phyloP scores from a whole-genome alignment of 257 asterid species.

The Verbena officinalis region DNA sequence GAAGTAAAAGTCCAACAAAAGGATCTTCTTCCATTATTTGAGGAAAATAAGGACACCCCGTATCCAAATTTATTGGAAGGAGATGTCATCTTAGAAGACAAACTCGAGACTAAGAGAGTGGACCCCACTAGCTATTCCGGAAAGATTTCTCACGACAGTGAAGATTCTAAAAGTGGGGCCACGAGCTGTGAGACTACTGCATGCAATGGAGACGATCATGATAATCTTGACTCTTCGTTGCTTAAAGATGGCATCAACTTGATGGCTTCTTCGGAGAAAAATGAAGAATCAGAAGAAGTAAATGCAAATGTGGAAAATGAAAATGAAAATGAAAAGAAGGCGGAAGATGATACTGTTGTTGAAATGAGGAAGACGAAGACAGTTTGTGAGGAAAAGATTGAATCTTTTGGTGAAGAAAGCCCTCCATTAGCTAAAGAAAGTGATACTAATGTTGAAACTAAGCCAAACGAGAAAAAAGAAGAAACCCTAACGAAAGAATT shows the following conservation, averaged over 20 bases:
- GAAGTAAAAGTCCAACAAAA: slow-evolving; percentile 48
- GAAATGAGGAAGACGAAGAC: slow-evolving; percentile 21
- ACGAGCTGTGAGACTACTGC: slow-evolving; percentile 54
- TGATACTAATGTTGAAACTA: slow-evolving; percentile 30
- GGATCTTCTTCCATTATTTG: slow-evolving; percentile 60
- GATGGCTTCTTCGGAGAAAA: slow-evolving; percentile 38
- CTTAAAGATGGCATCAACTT: slow-evolving; percentile 44
- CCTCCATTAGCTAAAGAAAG: slow-evolving; percentile 18
- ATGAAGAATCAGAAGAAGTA: slow-evolving; percentile 34
- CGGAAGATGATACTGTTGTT: slow-evolving; percentile 30
- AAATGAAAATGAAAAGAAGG: slow-evolving; percentile 27
- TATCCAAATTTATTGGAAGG: slow-evolving; percentile 41
- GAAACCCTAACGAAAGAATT: slow-evolving; percentile 16
- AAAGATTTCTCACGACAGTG: slow-evolving; percentile 61
- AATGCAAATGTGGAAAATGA: slow-evolving; percentile 36
- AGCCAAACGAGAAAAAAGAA: slow-evolving; percentile 33
- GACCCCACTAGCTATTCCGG: slow-evolving; percentile 80
- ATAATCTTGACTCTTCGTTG: slow-evolving; percentile 43
- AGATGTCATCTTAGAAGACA: slow-evolving; percentile 39
- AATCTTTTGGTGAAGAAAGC: slow-evolving; percentile 35
- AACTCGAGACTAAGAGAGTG: slow-evolving; percentile 75
- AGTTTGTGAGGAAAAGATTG: slow-evolving; percentile 30
- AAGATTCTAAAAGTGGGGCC: slow-evolving; percentile 70
- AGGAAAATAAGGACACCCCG: slow-evolving; percentile 47
- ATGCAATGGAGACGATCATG: slow-evolving; percentile 48